Evolutionary conservation across 129 eudicot species (phyloP).

Genomic region (Daucus carota): DH1_v3.0 NC_030382.2:31934501-31935000

Average conservation of each 20-base stretch:
- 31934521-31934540: constrained; percentile 42
- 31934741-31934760: constrained; percentile 8
- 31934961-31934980: neutral
- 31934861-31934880: constrained; percentile 81
- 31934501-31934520: neutral
- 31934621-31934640: neutral
- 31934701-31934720: neutral
- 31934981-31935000: neutral
- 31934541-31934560: constrained; percentile 36
- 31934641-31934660: neutral
- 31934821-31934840: constrained; percentile 16
- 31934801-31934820: constrained; percentile 20
- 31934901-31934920: constrained; percentile 37
- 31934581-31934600: constrained; percentile 18
- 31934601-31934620: constrained; percentile 21
- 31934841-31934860: constrained; percentile 39
- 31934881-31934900: constrained; percentile 84
- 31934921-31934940: neutral
- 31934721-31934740: constrained; percentile 10
- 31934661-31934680: constrained; percentile 39
- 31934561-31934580: constrained; percentile 42
- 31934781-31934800: constrained; percentile 10
- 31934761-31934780: constrained; percentile 2
- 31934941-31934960: neutral
- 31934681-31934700: constrained; percentile 51